Percentiles rank a stretch among this genome's conserved stretches.
These are phyloP conservation scores for Didymella pinodella DNA, from an alignment of 2,329 filamentous ascomycete genomes.

Conservation along the genomic window DNA sequence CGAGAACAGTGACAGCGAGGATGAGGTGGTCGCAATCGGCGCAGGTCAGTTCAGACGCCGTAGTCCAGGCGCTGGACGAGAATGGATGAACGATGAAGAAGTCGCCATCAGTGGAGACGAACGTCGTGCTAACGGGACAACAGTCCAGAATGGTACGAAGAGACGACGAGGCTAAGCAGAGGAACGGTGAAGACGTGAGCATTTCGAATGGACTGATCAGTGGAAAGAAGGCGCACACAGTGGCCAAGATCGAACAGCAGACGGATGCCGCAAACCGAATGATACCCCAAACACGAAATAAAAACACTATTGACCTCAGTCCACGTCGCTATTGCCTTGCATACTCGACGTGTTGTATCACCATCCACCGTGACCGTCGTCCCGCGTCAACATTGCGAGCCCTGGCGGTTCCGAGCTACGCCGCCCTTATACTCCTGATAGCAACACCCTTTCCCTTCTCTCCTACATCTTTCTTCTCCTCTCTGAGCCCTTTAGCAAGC, in stretches of 20 bases:
- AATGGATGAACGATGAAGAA: slow-evolving; percentile 68
- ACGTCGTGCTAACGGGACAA: slow-evolving; percentile 42
- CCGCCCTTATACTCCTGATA: slow-evolving; percentile 6
- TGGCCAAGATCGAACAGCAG: not conserved
- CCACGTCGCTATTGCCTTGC: not conserved
- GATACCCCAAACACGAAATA: slow-evolving; percentile 1
- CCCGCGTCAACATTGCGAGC: too few species aligned
- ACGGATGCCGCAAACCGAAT: not conserved
- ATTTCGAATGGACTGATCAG: not conserved
- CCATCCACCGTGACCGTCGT: too few species aligned
- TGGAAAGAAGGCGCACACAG: not conserved
- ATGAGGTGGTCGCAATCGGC: slow-evolving; percentile 75
- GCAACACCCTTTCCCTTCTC: not conserved
- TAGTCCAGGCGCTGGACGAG: slow-evolving; percentile 77
- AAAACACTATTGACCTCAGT: not conserved
- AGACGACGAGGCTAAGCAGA: slow-evolving; percentile 37
- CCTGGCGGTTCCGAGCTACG: too few species aligned
- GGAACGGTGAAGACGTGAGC: not conserved
- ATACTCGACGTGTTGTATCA: not conserved
- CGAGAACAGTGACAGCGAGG: slow-evolving; percentile 93
- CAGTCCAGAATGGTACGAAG: slow-evolving; percentile 47
- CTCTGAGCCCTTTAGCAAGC: not conserved
- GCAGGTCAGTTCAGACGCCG: slow-evolving; percentile 86
- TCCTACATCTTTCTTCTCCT: not conserved
- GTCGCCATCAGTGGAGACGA: slow-evolving; percentile 51